Evolutionary conservation across 2,329 filamentous ascomycete species (phyloP), one percentile per base, ranked within the genome.

Genomic region (Pseudogymnoascus pannorum): DNA sequence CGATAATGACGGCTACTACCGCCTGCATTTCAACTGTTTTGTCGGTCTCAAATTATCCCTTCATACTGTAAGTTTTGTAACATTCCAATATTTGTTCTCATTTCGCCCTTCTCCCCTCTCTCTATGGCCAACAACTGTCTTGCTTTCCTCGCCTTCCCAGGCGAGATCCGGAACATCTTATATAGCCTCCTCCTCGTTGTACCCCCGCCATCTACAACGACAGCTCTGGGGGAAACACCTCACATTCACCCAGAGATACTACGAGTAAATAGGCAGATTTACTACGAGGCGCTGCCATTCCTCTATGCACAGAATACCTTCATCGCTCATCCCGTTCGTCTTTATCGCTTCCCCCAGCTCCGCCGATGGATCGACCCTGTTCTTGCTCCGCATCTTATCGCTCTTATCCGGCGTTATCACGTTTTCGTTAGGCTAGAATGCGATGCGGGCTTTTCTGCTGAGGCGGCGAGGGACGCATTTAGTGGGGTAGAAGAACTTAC

Each of bases 101-200:
- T 14, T 9, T 31, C 16, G 18, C 12, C 14, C 29, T 20, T 54
- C 18, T 38, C 18, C 16, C 12, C 57, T 12, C 29, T 7, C 20
- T 8, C 14, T 24, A 58, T 58, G 33, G 31, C 57, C 31, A 33
- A 38, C 57, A 14, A 20, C 51, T 35, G 20, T 8, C 35, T 66
- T 8, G 57, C 61, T 16, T 70, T 72, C 33, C 59, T 70, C 18
- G 64, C 68, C 14, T 76, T 89, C 1, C 80, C 87, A 22, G 76
- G 78, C 2, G 86, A 88, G 67, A 77, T 88, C 3, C 79, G 80
- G 36, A 81, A 86, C 60, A 78, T 87, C 68, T 81, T 88, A 31
- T 82, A 72, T 64, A n/a, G 38, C 14, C 29, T 66, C 14, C 67
- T 72, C 36, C 68, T 72, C n/a, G 42, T 71, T 18, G 11, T 72